Evolutionary conservation across 257 asterid species (phyloP).

Genomic region (Lithospermum erythrorhizon): DNA sequence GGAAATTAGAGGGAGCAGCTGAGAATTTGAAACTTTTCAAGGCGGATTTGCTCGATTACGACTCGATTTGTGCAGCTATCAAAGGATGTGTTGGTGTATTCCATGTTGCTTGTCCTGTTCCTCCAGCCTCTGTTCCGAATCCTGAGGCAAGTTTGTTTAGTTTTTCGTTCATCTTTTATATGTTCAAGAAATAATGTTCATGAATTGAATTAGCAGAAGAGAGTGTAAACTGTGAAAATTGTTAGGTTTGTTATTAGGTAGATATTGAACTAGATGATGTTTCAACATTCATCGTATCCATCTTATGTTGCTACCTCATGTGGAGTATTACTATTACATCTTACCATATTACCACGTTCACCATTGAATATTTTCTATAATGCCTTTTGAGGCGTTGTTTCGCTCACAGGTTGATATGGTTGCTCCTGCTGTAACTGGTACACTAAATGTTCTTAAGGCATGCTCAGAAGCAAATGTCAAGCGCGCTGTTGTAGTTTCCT

Average conservation of each 20-base stretch:
- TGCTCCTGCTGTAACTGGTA: conserved; percentile 65
- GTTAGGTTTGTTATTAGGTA: not conserved
- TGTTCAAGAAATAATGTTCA: not conserved
- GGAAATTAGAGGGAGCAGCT: conserved; percentile 39
- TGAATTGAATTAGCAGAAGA: too few species aligned
- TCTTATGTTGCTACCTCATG: not conserved
- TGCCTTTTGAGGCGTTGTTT: conserved; percentile 2
- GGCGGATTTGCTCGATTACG: conserved; percentile 65
- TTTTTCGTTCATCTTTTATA: not conserved
- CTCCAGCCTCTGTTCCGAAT: conserved; percentile 43
- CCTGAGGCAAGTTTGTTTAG: conserved; percentile 42
- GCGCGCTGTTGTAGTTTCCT: conserved; percentile 63
- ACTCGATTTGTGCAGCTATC: conserved; percentile 51
- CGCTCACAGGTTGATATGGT: conserved; percentile 61
- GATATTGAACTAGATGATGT: not conserved
- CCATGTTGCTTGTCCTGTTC: conserved; percentile 80
- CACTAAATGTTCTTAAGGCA: conserved; percentile 70
- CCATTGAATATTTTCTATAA: not conserved
- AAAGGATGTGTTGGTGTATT: conserved; percentile 66
- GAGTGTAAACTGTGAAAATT: not conserved
- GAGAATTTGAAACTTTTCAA: conserved; percentile 43
- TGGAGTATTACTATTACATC: not conserved
- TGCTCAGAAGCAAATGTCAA: conserved; percentile 47
- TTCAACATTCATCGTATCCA: too few species aligned
- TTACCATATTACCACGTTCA: not conserved